Evolutionary conservation across 148 eudicot species (phyloP).

Genomic region (Amaranthus palmeri): DNA sequence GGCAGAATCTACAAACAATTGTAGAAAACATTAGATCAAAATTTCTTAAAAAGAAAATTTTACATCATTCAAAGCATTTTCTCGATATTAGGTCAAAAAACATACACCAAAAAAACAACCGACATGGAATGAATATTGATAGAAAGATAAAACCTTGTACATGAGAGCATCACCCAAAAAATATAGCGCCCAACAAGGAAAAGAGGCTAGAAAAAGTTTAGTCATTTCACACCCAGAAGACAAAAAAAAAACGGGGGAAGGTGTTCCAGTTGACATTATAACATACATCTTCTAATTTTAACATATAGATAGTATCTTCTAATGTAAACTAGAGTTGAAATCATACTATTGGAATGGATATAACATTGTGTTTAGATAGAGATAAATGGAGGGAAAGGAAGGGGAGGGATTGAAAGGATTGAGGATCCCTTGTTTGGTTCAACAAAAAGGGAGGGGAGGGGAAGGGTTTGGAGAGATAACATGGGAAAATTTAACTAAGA

Average conservation of each 20-base stretch:
- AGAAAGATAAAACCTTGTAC: neutral
- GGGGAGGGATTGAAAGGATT: too few species aligned
- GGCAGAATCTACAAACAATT: too few species aligned
- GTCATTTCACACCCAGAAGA: neutral
- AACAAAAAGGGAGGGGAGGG: too few species aligned
- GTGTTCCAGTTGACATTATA: neutral
- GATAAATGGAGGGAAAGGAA: too few species aligned
- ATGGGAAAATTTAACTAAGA: too few species aligned
- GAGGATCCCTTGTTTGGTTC: too few species aligned
- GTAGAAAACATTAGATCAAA: too few species aligned
- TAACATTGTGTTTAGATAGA: too few species aligned
- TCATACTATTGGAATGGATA: neutral
- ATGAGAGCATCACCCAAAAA: neutral
- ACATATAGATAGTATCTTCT: neutral
- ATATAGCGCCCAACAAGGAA: neutral
- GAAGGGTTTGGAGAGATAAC: too few species aligned
- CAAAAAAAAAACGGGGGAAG: neutral
- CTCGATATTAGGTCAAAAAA: neutral
- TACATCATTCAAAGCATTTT: too few species aligned
- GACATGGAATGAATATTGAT: neutral
- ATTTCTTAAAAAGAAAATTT: too few species aligned
- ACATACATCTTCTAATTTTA: neutral
- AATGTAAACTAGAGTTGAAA: neutral
- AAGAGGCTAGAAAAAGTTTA: neutral
- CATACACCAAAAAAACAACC: neutral